Percentiles rank a stretch among this genome's conserved stretches.
These are phyloP conservation scores for Stemphylium beticola DNA, from an alignment of 2,329 filamentous ascomycete genomes.

Conservation along the genomic window DNA sequence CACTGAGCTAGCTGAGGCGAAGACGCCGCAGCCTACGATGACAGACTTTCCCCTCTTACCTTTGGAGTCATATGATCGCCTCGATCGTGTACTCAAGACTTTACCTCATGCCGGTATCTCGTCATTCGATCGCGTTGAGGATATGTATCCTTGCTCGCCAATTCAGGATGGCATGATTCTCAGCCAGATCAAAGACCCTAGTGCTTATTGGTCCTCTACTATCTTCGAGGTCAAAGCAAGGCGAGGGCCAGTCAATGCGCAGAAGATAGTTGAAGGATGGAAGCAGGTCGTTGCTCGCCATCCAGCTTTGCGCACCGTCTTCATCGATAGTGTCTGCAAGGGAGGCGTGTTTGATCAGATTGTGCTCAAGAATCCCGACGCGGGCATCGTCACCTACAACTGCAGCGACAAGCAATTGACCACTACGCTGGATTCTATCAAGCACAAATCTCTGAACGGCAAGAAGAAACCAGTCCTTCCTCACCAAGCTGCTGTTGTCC, in stretches of 20 bases:
- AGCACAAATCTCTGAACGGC: conserved; percentile 35
- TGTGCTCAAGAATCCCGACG: conserved; percentile 35
- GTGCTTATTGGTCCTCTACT: conserved; percentile 40
- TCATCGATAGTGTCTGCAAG: conserved; percentile 44
- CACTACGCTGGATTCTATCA: conserved; percentile 31
- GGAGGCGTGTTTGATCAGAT: conserved; percentile 47
- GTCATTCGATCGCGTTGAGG: conserved; percentile 35
- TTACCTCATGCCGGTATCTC: conserved; percentile 29
- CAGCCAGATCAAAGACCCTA: conserved; percentile 40
- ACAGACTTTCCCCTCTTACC: conserved; percentile 42
- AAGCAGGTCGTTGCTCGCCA: conserved; percentile 42
- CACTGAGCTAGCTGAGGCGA: conserved; percentile 25
- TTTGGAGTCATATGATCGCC: conserved; percentile 39
- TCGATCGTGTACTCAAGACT: conserved; percentile 38
- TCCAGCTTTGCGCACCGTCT: conserved; percentile 41
- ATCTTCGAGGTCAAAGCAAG: conserved; percentile 38
- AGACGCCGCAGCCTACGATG: conserved; percentile 38
- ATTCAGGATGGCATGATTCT: conserved; percentile 45
- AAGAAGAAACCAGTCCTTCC: conserved; percentile 40
- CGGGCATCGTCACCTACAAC: conserved; percentile 28
- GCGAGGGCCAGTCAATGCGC: conserved; percentile 28
- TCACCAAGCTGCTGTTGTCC: conserved; percentile 40
- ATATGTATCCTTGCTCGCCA: conserved; percentile 42
- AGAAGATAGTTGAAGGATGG: conserved; percentile 35
- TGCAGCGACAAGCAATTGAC: conserved; percentile 34